Conservation (phyloP, 1,284 basidiomycete species). For the Ustilago sp. region DNA sequence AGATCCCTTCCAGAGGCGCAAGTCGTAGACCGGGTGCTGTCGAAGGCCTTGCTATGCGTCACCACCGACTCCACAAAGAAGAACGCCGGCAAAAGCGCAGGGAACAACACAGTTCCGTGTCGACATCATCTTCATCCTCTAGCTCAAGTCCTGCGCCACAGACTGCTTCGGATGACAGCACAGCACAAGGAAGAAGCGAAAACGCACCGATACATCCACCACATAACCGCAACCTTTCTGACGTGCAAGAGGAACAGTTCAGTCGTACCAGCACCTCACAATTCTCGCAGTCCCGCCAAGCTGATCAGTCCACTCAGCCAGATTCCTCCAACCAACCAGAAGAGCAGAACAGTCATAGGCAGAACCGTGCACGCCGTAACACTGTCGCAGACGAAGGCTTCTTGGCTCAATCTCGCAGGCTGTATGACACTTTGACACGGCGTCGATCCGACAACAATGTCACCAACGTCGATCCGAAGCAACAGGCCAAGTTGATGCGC, state of each 20-base stretch:
- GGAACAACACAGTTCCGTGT: conserved; percentile 25
- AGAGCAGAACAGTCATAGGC: neutral
- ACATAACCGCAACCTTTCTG: conserved; percentile 33
- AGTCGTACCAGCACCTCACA: conserved; percentile 13
- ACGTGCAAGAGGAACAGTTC: conserved; percentile 39
- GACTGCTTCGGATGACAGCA: neutral
- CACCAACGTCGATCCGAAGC: conserved; percentile 5
- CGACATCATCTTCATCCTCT: conserved; percentile 25
- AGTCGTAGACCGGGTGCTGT: conserved; percentile 45
- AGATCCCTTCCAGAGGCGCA: conserved; percentile 1
- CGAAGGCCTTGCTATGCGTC: conserved; percentile 50
- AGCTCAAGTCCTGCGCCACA: conserved; percentile 2
- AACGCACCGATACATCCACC: conserved; percentile 12
- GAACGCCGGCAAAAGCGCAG: conserved; percentile 28
- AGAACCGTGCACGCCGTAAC: conserved; percentile 20
- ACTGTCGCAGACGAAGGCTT: conserved; percentile 23
- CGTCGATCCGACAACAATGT: conserved; percentile 23
- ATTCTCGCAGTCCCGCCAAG: neutral
- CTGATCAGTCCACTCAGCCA: neutral
- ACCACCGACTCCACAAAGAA: conserved; percentile 27
- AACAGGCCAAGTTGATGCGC: conserved; percentile 9
- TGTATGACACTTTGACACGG: conserved; percentile 30
- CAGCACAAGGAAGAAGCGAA: neutral
- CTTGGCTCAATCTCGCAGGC: conserved; percentile 33
- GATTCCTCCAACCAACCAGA: neutral